Evolutionary conservation across 257 asterid genomes (phyloP).

Genomic region (Knoxia roxburghii): DNA sequence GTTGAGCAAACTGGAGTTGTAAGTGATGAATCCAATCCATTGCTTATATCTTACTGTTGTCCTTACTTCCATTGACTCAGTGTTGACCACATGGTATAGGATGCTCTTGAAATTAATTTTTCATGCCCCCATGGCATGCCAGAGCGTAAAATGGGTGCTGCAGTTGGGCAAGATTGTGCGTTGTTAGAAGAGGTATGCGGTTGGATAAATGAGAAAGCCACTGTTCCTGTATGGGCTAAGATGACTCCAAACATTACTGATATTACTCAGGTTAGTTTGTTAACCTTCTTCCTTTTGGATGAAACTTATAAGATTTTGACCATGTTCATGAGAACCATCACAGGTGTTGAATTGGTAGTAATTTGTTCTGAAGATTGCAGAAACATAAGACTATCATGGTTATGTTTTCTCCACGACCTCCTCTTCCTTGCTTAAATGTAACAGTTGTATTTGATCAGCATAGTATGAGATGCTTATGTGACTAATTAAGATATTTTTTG

Average conservation of each 20-base stretch:
- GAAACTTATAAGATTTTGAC: not conserved
- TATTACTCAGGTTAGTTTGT: slow-evolving; percentile 54
- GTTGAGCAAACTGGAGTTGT: slow-evolving; percentile 89
- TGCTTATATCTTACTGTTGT: not conserved
- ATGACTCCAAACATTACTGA: slow-evolving; percentile 97
- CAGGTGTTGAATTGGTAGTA: slow-evolving; percentile 1
- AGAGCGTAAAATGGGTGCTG: slow-evolving; percentile 98
- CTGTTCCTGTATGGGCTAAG: slow-evolving; percentile 97
- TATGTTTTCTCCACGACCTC: not conserved
- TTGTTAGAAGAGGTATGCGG: slow-evolving; percentile 86
- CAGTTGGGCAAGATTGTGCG: slow-evolving; percentile 93
- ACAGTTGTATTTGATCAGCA: not conserved
- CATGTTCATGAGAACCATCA: not conserved
- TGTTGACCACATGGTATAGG: slow-evolving; percentile 37
- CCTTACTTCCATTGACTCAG: slow-evolving; percentile 4
- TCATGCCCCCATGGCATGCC: slow-evolving; percentile 99
- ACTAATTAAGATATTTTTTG: not conserved
- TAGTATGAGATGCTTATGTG: not conserved
- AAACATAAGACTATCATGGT: not conserved
- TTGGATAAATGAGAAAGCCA: slow-evolving; percentile 87
- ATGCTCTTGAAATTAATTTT: slow-evolving; percentile 83
- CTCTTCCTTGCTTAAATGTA: not conserved
- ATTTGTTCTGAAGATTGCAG: not conserved
- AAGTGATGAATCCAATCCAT: slow-evolving; percentile 29
- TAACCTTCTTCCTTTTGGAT: slow-evolving; percentile 4